Percentiles rank a stretch among this genome's conserved stretches.
phyloP scores from a whole-genome alignment of 129 eudicot species.

The Saussurea involucrata region DNA sequence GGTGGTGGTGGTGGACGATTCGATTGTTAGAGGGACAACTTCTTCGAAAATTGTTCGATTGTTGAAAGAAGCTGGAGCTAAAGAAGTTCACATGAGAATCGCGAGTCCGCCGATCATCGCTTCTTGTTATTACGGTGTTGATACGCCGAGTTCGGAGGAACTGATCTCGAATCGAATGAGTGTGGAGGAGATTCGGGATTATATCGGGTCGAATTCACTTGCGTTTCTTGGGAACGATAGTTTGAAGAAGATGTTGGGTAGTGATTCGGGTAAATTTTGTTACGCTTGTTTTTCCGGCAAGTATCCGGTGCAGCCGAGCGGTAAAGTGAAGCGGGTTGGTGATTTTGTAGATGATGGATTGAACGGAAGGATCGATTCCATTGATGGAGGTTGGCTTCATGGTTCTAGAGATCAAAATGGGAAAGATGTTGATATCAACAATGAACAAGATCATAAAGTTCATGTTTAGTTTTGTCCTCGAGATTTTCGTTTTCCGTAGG shows the following conservation, averaged over 20 bases:
- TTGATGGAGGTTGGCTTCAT: constrained; percentile 34
- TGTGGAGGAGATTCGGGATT: constrained; percentile 60
- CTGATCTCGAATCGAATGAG: constrained; percentile 66
- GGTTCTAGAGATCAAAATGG: neutral
- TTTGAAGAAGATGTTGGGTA: constrained; percentile 49
- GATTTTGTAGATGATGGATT: constrained; percentile 36
- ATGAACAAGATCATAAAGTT: constrained; percentile 11
- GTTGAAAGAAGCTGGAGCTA: constrained; percentile 73
- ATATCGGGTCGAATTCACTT: constrained; percentile 65
- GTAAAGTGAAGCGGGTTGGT: constrained; percentile 26
- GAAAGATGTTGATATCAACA: neutral
- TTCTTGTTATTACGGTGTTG: constrained; percentile 76
- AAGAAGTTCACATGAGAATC: constrained; percentile 79
- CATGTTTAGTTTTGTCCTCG: neutral
- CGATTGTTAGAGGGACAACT: constrained; percentile 78
- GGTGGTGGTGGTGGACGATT: constrained; percentile 81
- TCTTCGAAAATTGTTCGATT: constrained; percentile 66
- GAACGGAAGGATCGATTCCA: constrained; percentile 23
- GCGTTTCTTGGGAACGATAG: constrained; percentile 58
- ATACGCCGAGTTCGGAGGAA: constrained; percentile 77
- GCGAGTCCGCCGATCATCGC: constrained; percentile 78
- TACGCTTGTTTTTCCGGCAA: constrained; percentile 72
- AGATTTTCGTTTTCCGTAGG: neutral
- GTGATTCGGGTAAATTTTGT: constrained; percentile 42
- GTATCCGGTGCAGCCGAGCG: constrained; percentile 53